Evolutionary conservation across 2,329 filamentous ascomycete species (phyloP), one percentile per base, ranked within the genome.

Genomic region (Daldinia eschscholtzii): DNA sequence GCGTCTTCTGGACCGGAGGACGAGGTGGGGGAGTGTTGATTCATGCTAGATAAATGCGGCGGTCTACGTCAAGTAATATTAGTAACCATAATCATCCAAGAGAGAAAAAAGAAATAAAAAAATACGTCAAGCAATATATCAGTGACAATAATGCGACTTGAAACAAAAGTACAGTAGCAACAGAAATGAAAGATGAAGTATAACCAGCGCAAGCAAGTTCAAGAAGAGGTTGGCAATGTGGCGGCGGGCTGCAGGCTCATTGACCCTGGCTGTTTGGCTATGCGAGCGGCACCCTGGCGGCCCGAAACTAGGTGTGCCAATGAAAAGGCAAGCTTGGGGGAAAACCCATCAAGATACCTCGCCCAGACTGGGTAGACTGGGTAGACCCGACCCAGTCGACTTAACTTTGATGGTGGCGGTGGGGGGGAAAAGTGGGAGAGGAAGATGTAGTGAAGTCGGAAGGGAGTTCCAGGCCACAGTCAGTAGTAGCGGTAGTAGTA

Each of bases 1-100:
- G 89, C 87, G 80, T 97, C 94, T 82, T 95, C 94, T 75, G 89
- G 90, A 53, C 92, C 92, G 68, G 91, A 93, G 63, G 90, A 88
- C 60, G 92, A 92, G 59, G 91, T 91, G 67, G 93, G 92, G 70
- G 93, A 95, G 75, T 91, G 87, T 55, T 77, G 85, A 83, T 90
- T 82, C 89, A 86, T 84, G 84, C 84, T 81, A 84, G 87, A 80
- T 72, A 88, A 79, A 74, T 88, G 86, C 67, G 87, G 83, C 69
- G 85, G 83, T 82, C 87, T 89, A 76, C 79, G 74, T 63, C 69
- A 70, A 65, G 37, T 44, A 72, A 67, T 68, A 74, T 80, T 73
- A 81, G 79, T 72, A 70, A 65, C 42, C 12, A 39, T 37, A 18
- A 3, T 18, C 15, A n/a, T 52, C 20, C 57, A 58, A 60, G 46